Evolutionary conservation across 1,284 basidiomycete genomes (phyloP).

Genomic region (Sparassis latifolia): DNA sequence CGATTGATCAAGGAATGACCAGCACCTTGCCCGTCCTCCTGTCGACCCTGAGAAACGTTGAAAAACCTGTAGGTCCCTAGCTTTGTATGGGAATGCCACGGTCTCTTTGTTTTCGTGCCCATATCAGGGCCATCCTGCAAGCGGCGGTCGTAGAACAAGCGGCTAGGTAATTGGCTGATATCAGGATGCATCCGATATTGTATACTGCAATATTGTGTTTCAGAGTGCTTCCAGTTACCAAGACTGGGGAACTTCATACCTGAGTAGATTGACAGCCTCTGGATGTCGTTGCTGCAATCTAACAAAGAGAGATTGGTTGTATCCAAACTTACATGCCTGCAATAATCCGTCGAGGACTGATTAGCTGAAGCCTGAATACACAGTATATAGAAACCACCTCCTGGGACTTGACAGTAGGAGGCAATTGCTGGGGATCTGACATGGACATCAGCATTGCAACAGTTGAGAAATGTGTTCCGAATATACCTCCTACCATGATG

Average conservation of each 20-base stretch:
- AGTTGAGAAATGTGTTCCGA: neutral
- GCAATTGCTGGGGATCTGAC: conserved; percentile 91
- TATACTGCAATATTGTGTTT: conserved; percentile 48
- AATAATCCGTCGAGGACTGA: no score
- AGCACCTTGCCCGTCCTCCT: conserved; percentile 37
- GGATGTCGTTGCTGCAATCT: conserved; percentile 79
- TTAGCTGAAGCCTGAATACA: no score
- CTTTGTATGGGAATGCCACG: conserved; percentile 80
- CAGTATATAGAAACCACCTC: conserved; percentile 38
- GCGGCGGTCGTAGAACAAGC: conserved; percentile 81
- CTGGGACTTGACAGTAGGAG: conserved; percentile 92
- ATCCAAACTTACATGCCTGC: conserved; percentile 72
- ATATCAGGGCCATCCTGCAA: conserved; percentile 88
- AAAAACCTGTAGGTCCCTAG: conserved; percentile 92
- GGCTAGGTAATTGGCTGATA: conserved; percentile 88
- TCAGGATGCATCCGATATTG: conserved; percentile 99
- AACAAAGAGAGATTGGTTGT: conserved; percentile 93
- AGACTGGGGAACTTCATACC: conserved; percentile 38
- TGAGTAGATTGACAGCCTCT: conserved; percentile 84
- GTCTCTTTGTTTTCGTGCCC: conserved; percentile 74
- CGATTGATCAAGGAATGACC: conserved; percentile 75
- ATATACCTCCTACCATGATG: conserved; percentile 88
- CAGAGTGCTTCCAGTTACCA: neutral
- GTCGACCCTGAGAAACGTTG: conserved; percentile 61
- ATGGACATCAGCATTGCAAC: neutral